These are phyloP conservation scores for Cutaneotrichosporon cavernicola DNA, from an alignment of 1,284 basidiomycete species.

Conservation along the genomic window DNA sequence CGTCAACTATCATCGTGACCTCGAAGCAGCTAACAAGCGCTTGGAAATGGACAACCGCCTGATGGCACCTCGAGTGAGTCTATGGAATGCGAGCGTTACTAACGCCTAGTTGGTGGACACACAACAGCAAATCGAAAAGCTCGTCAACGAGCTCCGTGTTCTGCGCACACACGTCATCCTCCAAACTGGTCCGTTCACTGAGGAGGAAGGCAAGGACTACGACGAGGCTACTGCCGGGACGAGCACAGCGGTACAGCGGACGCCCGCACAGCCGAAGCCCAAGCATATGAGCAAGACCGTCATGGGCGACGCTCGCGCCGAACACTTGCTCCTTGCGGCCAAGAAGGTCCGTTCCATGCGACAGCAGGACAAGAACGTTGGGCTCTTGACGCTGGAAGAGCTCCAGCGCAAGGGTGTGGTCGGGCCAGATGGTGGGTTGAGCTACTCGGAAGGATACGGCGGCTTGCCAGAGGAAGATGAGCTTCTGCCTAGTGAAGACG, in stretches of 20 bases:
- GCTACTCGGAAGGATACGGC: conserved; percentile 49
- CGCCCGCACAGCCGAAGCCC: background rate
- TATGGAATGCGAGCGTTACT: background rate
- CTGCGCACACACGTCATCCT: conserved; percentile 48
- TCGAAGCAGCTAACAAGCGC: conserved; percentile 50
- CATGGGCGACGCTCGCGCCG: conserved; percentile 51
- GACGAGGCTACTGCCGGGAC: background rate
- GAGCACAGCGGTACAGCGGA: background rate
- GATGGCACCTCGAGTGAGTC: conserved; percentile 49
- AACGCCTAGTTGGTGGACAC: conserved; percentile 44
- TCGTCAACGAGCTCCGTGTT: conserved; percentile 49
- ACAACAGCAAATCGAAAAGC: conserved; percentile 49
- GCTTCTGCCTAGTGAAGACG: conserved; percentile 16
- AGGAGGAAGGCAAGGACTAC: background rate
- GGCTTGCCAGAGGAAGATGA: conserved; percentile 32
- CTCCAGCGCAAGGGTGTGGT: conserved; percentile 42
- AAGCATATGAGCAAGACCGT: conserved; percentile 20
- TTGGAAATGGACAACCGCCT: conserved; percentile 52
- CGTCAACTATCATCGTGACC: conserved; percentile 51
- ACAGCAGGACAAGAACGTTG: conserved; percentile 30
- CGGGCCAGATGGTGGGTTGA: conserved; percentile 47
- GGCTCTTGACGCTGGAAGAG: conserved; percentile 44
- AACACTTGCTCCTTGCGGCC: conserved; percentile 51
- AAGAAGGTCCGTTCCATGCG: conserved; percentile 46
- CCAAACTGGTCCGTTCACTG: conserved; percentile 21